Evolutionary conservation across 805 yeast genomes (phyloP), one percentile per base, ranked within the genome.

Genomic region (Suhomyces sp.): DNA sequence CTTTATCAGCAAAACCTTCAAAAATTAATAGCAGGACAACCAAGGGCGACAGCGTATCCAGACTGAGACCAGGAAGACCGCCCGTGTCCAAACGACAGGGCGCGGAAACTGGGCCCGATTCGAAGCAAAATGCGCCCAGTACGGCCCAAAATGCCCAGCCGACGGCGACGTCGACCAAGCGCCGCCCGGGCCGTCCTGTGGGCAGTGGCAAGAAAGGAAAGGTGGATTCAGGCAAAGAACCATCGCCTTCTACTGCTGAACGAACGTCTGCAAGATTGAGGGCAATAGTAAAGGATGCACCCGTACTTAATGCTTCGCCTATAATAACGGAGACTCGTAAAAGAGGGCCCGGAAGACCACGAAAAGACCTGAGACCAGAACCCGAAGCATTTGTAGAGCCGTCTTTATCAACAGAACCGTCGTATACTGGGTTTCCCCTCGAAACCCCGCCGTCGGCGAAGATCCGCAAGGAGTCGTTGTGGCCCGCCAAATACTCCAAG

Each of bases 361-460:
- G 44, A 2, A 47, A 47, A 47, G 38, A 35, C 33, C 24, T 5
- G 24, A 38, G 7, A 17, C 42, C 42, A 8, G 23, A 17, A 4
- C 42, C 42, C 4, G 1, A 9, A 3, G 44, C 23, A n/a, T 82
- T 84, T 68, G 65, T 72, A 19, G 94, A 89, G 60, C 91, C 92
- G 2, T 76, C 74, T 15, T 65, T 77, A 33, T 79, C 82, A 0
- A 79, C 75, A 36, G 83, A 87, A 0, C 66, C 71, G 9, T 84
- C 88, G 42, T 82, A 83, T 38, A 86, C 93, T 0, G 97, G 97
- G 2, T 74, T 83, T 41, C 87, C 94, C 3, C 68, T 90, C 50
- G 89, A 83, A 57, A 76, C 81, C n/a, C 76, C 78, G 5, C 97
- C 97, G 7, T 80, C 83, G 15, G 68, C 74, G 3, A 85, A 81